phyloP scores from a whole-genome alignment of 192 early-diverging fungal species.

The Dissophora globulifera region DNA sequence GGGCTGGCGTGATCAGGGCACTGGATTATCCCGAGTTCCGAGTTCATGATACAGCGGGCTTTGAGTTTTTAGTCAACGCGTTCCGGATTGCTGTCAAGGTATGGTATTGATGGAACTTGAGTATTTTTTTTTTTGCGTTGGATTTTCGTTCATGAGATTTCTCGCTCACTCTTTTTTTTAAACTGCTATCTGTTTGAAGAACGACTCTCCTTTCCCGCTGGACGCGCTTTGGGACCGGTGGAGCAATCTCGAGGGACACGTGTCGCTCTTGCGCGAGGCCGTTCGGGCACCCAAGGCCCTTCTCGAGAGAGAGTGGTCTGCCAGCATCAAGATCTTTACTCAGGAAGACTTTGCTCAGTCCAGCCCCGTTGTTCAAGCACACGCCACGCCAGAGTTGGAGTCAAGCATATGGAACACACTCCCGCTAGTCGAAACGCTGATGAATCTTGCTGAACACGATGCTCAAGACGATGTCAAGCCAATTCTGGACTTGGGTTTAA shows the following conservation, averaged over 20 bases:
- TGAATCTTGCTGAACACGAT: slow-evolving; percentile 63
- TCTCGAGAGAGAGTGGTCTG: slow-evolving; percentile 64
- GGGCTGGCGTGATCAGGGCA: slow-evolving; percentile 67
- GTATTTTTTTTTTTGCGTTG: too few species aligned
- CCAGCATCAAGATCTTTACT: slow-evolving; percentile 64
- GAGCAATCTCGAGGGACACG: slow-evolving; percentile 75
- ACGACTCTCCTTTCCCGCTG: slow-evolving; percentile 71
- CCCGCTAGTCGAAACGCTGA: slow-evolving; percentile 76
- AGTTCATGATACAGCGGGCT: slow-evolving; percentile 62
- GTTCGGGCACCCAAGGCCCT: slow-evolving; percentile 68
- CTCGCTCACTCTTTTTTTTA: too few species aligned
- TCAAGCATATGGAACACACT: slow-evolving; percentile 73
- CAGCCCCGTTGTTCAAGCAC: slow-evolving; percentile 52
- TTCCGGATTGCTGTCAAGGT: slow-evolving; percentile 69
- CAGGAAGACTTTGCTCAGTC: slow-evolving; percentile 62
- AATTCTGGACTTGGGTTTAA: slow-evolving; percentile 68
- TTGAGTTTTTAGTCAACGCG: slow-evolving; percentile 70
- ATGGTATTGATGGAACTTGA: too few species aligned
- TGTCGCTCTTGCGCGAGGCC: slow-evolving; percentile 73
- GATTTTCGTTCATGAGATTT: too few species aligned
- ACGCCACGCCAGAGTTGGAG: slow-evolving; percentile 58
- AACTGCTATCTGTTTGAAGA: too few species aligned
- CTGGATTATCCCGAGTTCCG: slow-evolving; percentile 74
- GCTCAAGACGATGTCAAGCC: slow-evolving; percentile 70
- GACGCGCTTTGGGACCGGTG: slow-evolving; percentile 76